Conservation (phyloP, 345 rosid genomes). For the Capsella bursapastoris region DNA sequence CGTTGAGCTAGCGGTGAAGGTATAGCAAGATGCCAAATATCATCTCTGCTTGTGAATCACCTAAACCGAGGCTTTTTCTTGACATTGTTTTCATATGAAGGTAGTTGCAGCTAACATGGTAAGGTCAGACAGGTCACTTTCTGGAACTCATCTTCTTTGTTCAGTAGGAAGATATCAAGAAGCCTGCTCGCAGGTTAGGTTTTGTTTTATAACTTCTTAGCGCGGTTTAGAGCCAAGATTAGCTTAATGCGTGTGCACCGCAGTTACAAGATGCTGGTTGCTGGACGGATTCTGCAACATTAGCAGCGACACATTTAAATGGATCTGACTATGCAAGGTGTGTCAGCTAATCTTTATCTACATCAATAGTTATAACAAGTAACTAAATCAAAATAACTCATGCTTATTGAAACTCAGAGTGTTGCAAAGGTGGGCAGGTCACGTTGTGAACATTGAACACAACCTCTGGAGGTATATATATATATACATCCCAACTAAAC, state of each 20-base stretch:
- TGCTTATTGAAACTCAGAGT: constrained; percentile 50
- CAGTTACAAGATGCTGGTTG: constrained; percentile 94
- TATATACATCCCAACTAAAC: background rate
- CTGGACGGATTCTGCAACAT: constrained; percentile 94
- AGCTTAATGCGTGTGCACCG: background rate
- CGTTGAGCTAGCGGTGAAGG: constrained; percentile 92
- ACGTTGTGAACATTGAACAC: constrained; percentile 69
- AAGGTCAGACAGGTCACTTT: constrained; percentile 79
- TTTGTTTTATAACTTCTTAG: constrained; percentile 1
- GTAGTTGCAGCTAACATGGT: constrained; percentile 98
- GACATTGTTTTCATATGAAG: constrained; percentile 42
- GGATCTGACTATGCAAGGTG: constrained; percentile 82
- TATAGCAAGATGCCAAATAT: constrained; percentile 10
- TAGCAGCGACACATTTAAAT: constrained; percentile 82
- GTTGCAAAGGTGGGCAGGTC: constrained; percentile 83
- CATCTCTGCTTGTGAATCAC: constrained; percentile 8
- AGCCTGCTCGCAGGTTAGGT: constrained; percentile 90
- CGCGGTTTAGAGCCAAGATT: background rate
- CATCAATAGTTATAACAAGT: background rate
- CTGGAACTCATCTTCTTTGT: constrained; percentile 92
- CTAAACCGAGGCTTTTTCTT: background rate
- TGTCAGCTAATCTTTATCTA: background rate
- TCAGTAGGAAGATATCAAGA: constrained; percentile 94
- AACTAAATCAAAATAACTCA: background rate
- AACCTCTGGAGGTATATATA: constrained; percentile 84